Base-by-base conservation (phyloP, 164 flowering plant species). In the Kingdonia uniflora region DNA sequence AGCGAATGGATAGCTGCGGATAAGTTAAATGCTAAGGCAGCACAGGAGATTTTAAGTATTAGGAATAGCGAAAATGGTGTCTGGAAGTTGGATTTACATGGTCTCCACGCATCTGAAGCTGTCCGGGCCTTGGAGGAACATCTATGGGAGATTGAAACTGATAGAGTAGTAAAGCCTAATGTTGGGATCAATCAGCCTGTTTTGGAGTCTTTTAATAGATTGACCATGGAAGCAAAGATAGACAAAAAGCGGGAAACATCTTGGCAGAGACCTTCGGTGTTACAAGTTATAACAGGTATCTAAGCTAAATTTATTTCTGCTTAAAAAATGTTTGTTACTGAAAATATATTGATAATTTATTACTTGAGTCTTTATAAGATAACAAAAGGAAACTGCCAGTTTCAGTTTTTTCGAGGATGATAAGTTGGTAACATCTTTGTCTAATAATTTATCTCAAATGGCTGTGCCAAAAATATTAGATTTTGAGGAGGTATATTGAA, bases 51-150 rank as follows among this genome's bases (percentile, higher is more conserved):
- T 57, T 63, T 88, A 49, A 55, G 47, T 6, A 62, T 74, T 45
- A 75, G 84, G 52, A 92, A 92, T 52, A 52, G 59, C 35, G 39
- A 64, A 50, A 80, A 82, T 63, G 81, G 77, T 66, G 19, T 55
- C 13, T 85, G 96, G 96, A 84, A 80, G 57, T 67, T 92, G 69
- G 99, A 92, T 60, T 71, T 92, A 60, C 99, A 92, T 73, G 99
- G 96, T 54, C 95, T 92, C 26, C 99, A 92, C 70, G 89, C 84
- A 43, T 63, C 74, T 15, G 99, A 92, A 76, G 99, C 99, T 52
- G 72, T 80, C 49, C 71, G 63, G 42, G 85, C 84, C 48, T 67
- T 92, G 58, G 67, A 71, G 54, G 75, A 79, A 29, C 94, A 60
- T 65, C 70, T 87, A 24, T 63, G 44, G 45, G 70, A 57, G 63